Evolutionary conservation across 257 asterid genomes (phyloP), one percentile per base, ranked within the genome.

Genomic region (Capsicum chinense): DNA sequence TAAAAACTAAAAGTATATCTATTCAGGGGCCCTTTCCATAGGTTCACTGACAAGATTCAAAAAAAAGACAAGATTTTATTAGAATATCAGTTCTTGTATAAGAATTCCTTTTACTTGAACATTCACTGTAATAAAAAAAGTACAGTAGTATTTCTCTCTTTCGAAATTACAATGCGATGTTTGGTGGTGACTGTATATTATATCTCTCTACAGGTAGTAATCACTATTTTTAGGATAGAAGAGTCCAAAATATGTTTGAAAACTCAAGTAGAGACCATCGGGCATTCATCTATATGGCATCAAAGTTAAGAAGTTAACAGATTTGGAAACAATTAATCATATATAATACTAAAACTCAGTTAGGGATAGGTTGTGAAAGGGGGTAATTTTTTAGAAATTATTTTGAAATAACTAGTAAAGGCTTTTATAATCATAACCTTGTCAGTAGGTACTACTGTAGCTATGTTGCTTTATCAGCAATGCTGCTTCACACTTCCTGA

Each of bases 401-500:
- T 74, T 67, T 50, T 74, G 47, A 0, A 74, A 74, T 12, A 50
- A 50, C 62, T 78, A 54, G 4, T 54, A 15, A 78, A 78, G 21
- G 64, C 63, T 78, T 54, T 5, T 50, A 26, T 52, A 26, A 78
- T 78, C 82, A 78, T 33, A 26, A 78, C 82, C 82, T 54, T 26
- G 82, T 54, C 48, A 54, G 54, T 78, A 2, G 64, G 82, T 54
- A 4, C 64, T 26, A 54, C 50, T 0, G 62, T 14, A 12, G 47
- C 54, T 54, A 78, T 78, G 82, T 48, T 33, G 42, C 82, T 54
- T 78, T 78, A 78, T 78, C 82, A 54, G 64, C 26, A 14, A 14
- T 54, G 16, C 26, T 5, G 82, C 62, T 14, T 78, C 33, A 26
- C 33, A 7, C 33, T 26, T 52, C 82, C 82, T 78, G 82, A 78